These are phyloP conservation scores for Beauveria asiatica DNA, from an alignment of 2,329 filamentous ascomycete genomes.

Conservation along the genomic window DNA sequence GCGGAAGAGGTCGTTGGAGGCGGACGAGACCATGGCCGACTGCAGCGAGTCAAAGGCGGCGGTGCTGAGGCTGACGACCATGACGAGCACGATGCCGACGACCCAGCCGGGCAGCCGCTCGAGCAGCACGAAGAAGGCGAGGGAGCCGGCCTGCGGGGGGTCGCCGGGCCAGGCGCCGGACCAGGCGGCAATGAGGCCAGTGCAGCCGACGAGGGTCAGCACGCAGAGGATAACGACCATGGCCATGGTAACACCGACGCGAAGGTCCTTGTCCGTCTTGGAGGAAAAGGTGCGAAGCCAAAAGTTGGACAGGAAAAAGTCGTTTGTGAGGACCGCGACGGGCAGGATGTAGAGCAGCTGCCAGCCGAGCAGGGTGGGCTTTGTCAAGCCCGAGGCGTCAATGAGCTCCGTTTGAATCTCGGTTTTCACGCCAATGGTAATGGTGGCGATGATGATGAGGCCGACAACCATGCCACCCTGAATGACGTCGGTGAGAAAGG, in stretches of 20 bases:
- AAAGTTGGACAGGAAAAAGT: conserved; percentile 78
- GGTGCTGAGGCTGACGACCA: conserved; percentile 68
- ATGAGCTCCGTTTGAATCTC: conserved; percentile 63
- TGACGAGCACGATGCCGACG: conserved; percentile 72
- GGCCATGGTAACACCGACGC: conserved; percentile 64
- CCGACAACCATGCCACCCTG: conserved; percentile 71
- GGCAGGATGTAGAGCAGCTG: conserved; percentile 80
- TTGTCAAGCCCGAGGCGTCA: conserved; percentile 58
- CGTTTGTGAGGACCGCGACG: conserved; percentile 71
- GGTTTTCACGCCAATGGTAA: conserved; percentile 69
- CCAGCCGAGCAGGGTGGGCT: conserved; percentile 67
- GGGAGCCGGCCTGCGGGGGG: conserved; percentile 49
- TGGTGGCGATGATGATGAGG: conserved; percentile 66
- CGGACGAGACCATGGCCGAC: conserved; percentile 76
- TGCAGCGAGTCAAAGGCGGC: conserved; percentile 75
- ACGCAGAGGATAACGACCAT: conserved; percentile 57
- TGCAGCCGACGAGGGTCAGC: conserved; percentile 62
- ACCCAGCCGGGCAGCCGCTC: conserved; percentile 68
- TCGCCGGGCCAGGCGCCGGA: conserved; percentile 62
- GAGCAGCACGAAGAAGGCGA: conserved; percentile 68
- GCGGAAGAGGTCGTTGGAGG: conserved; percentile 76
- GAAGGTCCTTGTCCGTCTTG: conserved; percentile 68
- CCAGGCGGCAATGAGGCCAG: conserved; percentile 71
- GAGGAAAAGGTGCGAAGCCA: conserved; percentile 81
- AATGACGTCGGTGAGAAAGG: conserved; percentile 75